A percentile compares a stretch with the other conserved stretches of the same genome.
These are phyloP conservation scores for Lentinula guzmanii DNA, from an alignment of 768 basidiomycete genomes.

Conservation along the genomic window DNA sequence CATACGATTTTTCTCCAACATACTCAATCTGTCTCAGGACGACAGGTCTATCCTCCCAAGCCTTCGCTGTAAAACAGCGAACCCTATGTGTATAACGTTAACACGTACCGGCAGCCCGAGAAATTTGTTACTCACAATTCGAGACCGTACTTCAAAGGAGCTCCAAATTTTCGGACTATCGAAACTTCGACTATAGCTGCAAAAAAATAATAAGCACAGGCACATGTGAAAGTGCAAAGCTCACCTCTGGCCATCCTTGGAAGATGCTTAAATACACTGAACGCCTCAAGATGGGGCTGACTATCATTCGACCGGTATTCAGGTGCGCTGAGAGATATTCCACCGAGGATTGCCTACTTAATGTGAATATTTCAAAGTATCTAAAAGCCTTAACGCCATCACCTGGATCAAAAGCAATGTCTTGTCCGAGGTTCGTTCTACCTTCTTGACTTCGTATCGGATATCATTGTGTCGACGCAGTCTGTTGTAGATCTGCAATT, in stretches of 20 bases:
- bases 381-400: background rate
- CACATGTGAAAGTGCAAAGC: background rate
- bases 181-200: constrained; percentile 78
- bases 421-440: constrained; percentile 71
- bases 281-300: constrained; percentile 65
- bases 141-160: constrained; percentile 64
- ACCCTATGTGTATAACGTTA: constrained; percentile 34
- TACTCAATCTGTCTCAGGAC: constrained; percentile 84
- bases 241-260: constrained; percentile 71
- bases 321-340: constrained; percentile 58
- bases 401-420: constrained; percentile 79
- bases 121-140: constrained; percentile 54
- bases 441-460: constrained; percentile 66
- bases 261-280: constrained; percentile 69
- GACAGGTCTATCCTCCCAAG: constrained; percentile 87
- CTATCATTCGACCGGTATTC: constrained; percentile 72
- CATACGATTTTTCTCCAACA: constrained; percentile 92
- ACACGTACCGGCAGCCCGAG: background rate
- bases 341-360: constrained; percentile 63
- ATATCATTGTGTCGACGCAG: constrained; percentile 71
- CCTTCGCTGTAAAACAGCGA: constrained; percentile 74
- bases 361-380: no score
- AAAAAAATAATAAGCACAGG: background rate
- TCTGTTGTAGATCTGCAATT: constrained; percentile 50
- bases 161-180: constrained; percentile 56